Evolutionary conservation across 176 grass and related monocot genomes (phyloP).

Genomic region (Aegilops sharonensis): DNA sequence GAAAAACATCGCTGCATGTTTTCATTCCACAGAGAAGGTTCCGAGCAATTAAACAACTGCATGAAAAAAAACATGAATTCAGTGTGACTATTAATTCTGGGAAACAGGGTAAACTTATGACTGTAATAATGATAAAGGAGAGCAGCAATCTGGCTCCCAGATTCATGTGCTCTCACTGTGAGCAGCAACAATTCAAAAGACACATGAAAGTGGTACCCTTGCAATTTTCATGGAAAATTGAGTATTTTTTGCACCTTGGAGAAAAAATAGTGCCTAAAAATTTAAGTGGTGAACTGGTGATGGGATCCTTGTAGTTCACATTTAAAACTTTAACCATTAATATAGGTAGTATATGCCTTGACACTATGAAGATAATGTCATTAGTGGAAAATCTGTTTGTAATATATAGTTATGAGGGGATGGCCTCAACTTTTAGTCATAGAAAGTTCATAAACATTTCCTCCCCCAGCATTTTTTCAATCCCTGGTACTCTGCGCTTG

Average conservation of each 20-base stretch:
- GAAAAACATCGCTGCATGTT: conserved; percentile 87
- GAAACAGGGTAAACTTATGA: not conserved
- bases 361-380: not conserved
- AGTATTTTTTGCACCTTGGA: not conserved
- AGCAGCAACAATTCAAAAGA: not conserved
- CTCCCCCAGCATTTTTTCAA: not conserved
- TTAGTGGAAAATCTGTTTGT: not conserved
- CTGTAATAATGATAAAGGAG: not conserved
- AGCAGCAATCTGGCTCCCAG: not conserved
- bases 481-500: not conserved
- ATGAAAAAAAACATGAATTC: conserved; percentile 32
- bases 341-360: not conserved
- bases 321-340: not conserved
- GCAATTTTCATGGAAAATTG: not conserved
- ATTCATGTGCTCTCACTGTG: not conserved
- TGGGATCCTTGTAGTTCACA: not conserved
- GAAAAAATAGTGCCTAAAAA: not conserved
- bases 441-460: not conserved
- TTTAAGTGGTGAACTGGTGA: not conserved
- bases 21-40: conserved; percentile 97
- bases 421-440: not conserved
- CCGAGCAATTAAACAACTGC: conserved; percentile 86
- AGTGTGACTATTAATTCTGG: conserved; percentile 19
- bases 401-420: not conserved
- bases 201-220: not conserved